Evolutionary conservation across 192 early-diverging fungal species (phyloP).

Genomic region (Coemansia sp.): DNA sequence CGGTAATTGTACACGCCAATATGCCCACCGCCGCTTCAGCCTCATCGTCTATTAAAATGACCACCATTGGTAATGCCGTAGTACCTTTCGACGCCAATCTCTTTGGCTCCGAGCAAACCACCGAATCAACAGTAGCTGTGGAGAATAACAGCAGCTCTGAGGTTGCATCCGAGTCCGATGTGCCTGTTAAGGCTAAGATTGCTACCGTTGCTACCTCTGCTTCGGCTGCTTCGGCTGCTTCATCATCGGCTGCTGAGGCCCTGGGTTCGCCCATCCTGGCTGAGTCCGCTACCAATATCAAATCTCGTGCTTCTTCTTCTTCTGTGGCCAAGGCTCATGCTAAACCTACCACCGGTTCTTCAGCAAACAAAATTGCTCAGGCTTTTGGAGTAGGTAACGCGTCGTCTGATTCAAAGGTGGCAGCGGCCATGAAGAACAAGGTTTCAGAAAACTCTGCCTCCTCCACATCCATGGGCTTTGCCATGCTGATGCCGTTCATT

Average conservation of each 20-base stretch:
- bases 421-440: constrained; percentile 35
- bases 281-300: constrained; percentile 14
- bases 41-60: constrained; percentile 28
- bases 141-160: background rate
- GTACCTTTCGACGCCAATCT: constrained; percentile 42
- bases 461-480: constrained; percentile 9
- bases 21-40: constrained; percentile 3
- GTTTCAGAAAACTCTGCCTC: constrained; percentile 16
- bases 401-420: constrained; percentile 9
- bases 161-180: background rate
- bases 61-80: constrained; percentile 41
- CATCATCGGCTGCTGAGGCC: background rate
- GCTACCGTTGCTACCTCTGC: background rate
- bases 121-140: background rate
- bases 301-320: constrained; percentile 3
- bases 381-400: background rate
- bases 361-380: constrained; percentile 7
- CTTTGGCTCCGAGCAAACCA: constrained; percentile 17
- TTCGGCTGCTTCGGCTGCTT: background rate
- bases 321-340: constrained; percentile 7
- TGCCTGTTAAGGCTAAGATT: background rate
- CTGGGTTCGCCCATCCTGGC: constrained; percentile 25
- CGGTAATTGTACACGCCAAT: constrained; percentile 9
- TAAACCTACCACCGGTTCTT: constrained; percentile 3
- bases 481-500: constrained; percentile 18